Evolutionary conservation across 139 green algal genomes (phyloP).

Genomic region (Coccomyxa sp.): DNA sequence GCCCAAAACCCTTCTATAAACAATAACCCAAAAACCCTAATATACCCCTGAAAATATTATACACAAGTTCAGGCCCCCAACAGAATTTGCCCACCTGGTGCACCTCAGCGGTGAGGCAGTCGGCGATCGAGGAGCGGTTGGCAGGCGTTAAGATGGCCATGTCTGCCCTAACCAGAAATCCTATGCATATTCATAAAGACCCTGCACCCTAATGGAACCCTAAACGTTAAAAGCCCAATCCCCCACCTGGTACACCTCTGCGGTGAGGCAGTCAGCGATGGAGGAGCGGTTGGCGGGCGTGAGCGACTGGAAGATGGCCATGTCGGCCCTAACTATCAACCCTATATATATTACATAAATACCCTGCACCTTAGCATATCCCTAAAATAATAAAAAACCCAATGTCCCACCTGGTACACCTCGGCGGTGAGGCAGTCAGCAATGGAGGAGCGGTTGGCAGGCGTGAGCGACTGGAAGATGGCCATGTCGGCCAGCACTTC

Average conservation of each 20-base stretch:
- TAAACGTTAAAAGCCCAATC: too few species aligned
- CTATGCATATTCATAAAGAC: too few species aligned
- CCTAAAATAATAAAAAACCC: too few species aligned
- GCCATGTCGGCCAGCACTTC: constrained; percentile 16
- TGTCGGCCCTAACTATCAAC: constrained; percentile 11
- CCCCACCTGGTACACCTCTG: constrained; percentile 34
- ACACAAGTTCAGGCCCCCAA: too few species aligned
- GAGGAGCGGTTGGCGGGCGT: constrained; percentile 23
- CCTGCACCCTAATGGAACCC: too few species aligned
- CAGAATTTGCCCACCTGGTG: constrained; percentile 33
- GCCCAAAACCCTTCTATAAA: too few species aligned
- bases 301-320: constrained; percentile 29
- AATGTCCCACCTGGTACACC: constrained; percentile 28
- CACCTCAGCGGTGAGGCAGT: constrained; percentile 43
- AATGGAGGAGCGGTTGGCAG: constrained; percentile 32
- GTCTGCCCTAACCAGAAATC: constrained; percentile 5
- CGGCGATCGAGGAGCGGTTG: constrained; percentile 39
- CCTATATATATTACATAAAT: too few species aligned
- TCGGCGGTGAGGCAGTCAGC: constrained; percentile 51
- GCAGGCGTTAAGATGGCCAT: constrained; percentile 28
- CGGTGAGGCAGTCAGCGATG: constrained; percentile 51
- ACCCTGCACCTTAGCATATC: too few species aligned
- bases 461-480: constrained; percentile 28
- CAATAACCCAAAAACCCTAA: too few species aligned
- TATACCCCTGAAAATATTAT: too few species aligned